Conservation (phyloP, 257 asterid species). For the Lithospermum erythrorhizon region DNA sequence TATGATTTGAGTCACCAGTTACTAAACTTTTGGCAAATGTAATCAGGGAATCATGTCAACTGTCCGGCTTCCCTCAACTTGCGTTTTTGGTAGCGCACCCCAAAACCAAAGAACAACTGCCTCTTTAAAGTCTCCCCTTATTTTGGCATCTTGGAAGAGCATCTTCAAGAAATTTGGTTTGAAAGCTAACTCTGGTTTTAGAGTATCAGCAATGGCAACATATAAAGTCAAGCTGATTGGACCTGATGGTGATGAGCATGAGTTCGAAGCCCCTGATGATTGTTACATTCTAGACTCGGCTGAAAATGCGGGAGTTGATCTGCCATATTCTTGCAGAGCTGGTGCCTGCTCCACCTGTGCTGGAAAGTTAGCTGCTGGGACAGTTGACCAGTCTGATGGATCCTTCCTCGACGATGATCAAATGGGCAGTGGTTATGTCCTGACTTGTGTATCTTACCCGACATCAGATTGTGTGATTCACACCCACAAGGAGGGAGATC, state of each 20-base stretch:
- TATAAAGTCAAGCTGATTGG: slow-evolving; percentile 35
- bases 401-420: slow-evolving; percentile 28
- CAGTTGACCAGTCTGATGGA: slow-evolving; percentile 37
- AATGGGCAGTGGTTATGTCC: slow-evolving; percentile 26
- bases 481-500: slow-evolving; percentile 35
- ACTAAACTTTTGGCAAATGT: no score
- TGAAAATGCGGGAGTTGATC: slow-evolving; percentile 26
- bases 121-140: neutral
- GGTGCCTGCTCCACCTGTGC: slow-evolving; percentile 40
- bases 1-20: no score
- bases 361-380: slow-evolving; percentile 20
- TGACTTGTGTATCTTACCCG: slow-evolving; percentile 32
- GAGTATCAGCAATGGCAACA: slow-evolving; percentile 20
- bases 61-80: slow-evolving; percentile 12
- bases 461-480: slow-evolving; percentile 26
- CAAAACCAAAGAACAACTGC: neutral
- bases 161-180: slow-evolving; percentile 14
- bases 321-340: slow-evolving; percentile 37
- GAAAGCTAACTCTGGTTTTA: slow-evolving; percentile 1
- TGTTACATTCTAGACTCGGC: slow-evolving; percentile 33
- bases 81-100: slow-evolving; percentile 6
- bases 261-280: slow-evolving; percentile 30
- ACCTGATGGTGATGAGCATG: slow-evolving; percentile 24
- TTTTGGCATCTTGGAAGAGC: slow-evolving; percentile 16
- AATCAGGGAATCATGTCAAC: slow-evolving; percentile 10